Evolutionary conservation across 345 rosid species (phyloP), one percentile per base, ranked within the genome.

Genomic region (Toxicodendron radicans): DNA sequence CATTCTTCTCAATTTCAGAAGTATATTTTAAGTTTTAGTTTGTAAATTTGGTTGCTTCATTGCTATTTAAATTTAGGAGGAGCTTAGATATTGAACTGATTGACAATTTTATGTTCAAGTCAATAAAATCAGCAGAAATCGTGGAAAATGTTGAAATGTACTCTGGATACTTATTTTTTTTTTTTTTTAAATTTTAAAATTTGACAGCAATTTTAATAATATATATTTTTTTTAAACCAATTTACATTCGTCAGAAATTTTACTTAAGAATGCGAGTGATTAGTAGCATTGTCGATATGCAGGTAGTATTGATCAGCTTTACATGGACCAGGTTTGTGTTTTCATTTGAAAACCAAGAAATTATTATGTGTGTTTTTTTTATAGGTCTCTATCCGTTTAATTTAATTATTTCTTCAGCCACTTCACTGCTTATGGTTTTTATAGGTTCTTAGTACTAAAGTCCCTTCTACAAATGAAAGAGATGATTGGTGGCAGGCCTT

Each of bases 251-350:
- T 0, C 8, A 58, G 13, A 35, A 53, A 32, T 23, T 43, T 70
- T 58, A 10, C 30, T 43, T 14, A 43, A 43, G 13, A 70, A 23
- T 70, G 24, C 54, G 24, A 54, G 48, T 74, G 23, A 59, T 43
- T 65, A 20, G 21, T 30, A 18, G 7, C 6, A 18, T 67, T 49
- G 32, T 81, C 68, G 10, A 62, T 56, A 75, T 83, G 71, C 82
- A 89, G 93, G 89, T 61, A 78, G 78, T 62, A 78, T 89, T 67
- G 83, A 86, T 75, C 86, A 87, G 64, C 78, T 60, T 46, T 86
- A 80, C 79, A 78, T 74, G 75, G 91, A 85, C 46, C 87, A 83
- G 90, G 91, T 92, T 78, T 78, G 85, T 79, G 17, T 54, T 30
- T 68, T 66, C 18, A 43, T 62, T 62, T 51, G 7, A 21, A 17